Conservation (phyloP, 257 asterid genomes). For the Solanum etuberosum region DNA sequence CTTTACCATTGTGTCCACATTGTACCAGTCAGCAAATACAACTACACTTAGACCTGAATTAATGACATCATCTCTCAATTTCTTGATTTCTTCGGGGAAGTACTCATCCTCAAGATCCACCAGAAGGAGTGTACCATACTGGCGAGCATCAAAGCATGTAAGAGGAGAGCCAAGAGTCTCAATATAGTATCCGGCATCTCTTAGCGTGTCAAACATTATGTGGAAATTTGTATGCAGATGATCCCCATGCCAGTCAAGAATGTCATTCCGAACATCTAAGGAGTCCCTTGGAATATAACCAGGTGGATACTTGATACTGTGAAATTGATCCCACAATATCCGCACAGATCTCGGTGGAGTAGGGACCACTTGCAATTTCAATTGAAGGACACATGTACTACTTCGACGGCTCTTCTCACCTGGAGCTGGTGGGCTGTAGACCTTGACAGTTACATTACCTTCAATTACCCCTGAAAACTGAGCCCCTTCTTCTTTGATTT, state of each 20-base stretch:
- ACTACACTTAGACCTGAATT: conserved; percentile 68
- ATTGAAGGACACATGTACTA: conserved; percentile 59
- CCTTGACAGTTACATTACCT: conserved; percentile 71
- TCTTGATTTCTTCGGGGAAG: conserved; percentile 68
- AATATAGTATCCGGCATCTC: conserved; percentile 90
- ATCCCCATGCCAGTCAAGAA: conserved; percentile 99
- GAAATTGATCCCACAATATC: conserved; percentile 95
- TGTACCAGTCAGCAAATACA: conserved; percentile 98
- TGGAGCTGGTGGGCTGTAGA: conserved; percentile 67
- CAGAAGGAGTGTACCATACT: conserved; percentile 83
- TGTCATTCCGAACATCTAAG: conserved; percentile 92
- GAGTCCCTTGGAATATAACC: conserved; percentile 98
- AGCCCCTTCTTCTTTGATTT: conserved; percentile 89
- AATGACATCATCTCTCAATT: conserved; percentile 71
- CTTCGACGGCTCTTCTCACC: conserved; percentile 57
- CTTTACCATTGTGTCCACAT: conserved; percentile 91
- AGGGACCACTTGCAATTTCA: conserved; percentile 74
- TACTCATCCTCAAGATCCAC: conserved; percentile 98
- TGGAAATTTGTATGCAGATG: conserved; percentile 96
- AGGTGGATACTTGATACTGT: conserved; percentile 93
- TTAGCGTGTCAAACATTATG: conserved; percentile 85
- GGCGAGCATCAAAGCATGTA: conserved; percentile 93
- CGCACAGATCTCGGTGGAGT: conserved; percentile 85
- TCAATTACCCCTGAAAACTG: conserved; percentile 84
- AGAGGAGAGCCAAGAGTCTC: conserved; percentile 97